Conservation (phyloP, 768 basidiomycete species). For the Omphalotus guepiniiformis region DNA sequence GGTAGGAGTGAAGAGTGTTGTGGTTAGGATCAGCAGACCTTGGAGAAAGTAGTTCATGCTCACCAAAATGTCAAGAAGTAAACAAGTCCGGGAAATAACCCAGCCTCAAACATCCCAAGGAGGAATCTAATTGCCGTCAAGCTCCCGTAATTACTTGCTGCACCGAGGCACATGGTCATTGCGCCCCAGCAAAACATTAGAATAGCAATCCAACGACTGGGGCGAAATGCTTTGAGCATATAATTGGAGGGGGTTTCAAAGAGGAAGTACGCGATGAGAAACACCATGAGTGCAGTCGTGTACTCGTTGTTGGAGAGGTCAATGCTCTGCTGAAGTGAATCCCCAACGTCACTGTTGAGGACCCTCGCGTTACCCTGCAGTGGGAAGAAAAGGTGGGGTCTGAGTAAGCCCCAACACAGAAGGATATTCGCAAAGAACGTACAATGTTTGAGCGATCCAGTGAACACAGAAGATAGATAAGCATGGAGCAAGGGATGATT, state of each 20-base stretch:
- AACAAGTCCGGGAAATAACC: conserved; percentile 36
- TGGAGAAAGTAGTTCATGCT: background rate
- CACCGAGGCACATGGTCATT: conserved; percentile 33
- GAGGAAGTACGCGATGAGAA: conserved; percentile 34
- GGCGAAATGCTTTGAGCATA: conserved; percentile 32
- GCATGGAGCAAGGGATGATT: conserved; percentile 31
- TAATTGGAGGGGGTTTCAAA: conserved; percentile 38
- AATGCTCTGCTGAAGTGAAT: conserved; percentile 24
- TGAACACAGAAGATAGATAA: conserved; percentile 35
- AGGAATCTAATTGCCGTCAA: conserved; percentile 40
- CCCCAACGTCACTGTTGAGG: conserved; percentile 26
- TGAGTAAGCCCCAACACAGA: too few relatives aligned
- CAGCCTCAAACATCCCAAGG: conserved; percentile 39
- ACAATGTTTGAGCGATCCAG: conserved; percentile 24
- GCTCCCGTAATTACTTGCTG: conserved; percentile 31
- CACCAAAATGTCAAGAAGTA: conserved; percentile 46
- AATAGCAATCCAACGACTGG: conserved; percentile 34
- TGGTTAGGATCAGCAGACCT: background rate
- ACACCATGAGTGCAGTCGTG: conserved; percentile 34
- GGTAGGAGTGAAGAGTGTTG: background rate
- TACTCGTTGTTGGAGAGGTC: conserved; percentile 26
- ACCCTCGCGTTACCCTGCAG: conserved; percentile 25
- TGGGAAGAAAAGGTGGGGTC: conserved; percentile 9
- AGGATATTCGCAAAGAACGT: background rate
- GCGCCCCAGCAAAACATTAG: conserved; percentile 37